These are phyloP conservation scores for Sphaerostilbella broomeana DNA, from an alignment of 2,329 filamentous ascomycete species.

Conservation along the genomic window DNA sequence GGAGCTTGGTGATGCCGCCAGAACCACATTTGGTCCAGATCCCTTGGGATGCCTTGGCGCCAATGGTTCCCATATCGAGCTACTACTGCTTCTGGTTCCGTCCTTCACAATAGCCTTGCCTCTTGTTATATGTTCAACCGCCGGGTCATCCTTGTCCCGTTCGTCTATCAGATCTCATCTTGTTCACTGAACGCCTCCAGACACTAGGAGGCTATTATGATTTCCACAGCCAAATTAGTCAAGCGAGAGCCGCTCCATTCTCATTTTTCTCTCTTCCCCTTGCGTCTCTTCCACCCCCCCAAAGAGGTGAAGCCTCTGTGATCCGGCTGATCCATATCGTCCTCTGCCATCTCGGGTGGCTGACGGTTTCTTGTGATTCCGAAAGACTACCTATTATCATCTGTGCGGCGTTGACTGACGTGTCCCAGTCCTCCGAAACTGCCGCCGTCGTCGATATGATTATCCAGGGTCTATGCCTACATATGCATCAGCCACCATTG, in stretches of 20 bases:
- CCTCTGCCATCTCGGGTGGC: constrained; percentile 5
- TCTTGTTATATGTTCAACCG: not conserved
- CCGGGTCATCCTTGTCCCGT: constrained; percentile 4
- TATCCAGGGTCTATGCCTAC: too few species aligned
- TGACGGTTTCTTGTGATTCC: constrained; percentile 1
- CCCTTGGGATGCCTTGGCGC: not conserved
- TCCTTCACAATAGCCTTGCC: not conserved
- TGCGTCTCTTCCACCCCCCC: not conserved
- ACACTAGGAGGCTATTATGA: constrained; percentile 1
- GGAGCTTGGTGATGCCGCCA: constrained; percentile 2
- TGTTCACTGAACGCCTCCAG: constrained; percentile 1
- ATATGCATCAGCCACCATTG: too few species aligned
- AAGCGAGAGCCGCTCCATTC: constrained; percentile 5
- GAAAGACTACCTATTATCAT: not conserved
- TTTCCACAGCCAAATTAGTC: constrained; percentile 2
- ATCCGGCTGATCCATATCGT: not conserved
- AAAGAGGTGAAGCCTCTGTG: not conserved
- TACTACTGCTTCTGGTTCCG: not conserved
- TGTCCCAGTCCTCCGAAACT: too few species aligned
- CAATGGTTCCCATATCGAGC: not conserved
- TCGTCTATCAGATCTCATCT: constrained; percentile 12
- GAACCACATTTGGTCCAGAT: constrained; percentile 1
- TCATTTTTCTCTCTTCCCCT: not conserved
- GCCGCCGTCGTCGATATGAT: too few species aligned
- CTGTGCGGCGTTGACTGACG: too few species aligned